Evolutionary conservation across 257 asterid genomes (phyloP).

Genomic region (Capsicum baccatum): DNA sequence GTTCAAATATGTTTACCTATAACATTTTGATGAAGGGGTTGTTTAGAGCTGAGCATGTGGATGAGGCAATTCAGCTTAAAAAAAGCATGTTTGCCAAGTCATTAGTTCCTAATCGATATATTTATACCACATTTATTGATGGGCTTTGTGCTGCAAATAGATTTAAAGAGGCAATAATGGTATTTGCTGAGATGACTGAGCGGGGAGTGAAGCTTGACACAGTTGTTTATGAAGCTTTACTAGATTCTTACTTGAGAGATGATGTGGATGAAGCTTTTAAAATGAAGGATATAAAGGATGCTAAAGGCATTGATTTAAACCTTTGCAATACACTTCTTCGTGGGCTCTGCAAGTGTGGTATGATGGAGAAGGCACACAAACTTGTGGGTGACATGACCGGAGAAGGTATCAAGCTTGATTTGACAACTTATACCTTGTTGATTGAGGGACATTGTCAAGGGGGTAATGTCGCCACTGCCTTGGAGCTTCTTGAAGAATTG

Average conservation of each 20-base stretch:
- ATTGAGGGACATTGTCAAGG: conserved; percentile 31
- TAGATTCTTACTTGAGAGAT: conserved; percentile 31
- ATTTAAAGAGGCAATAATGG: conserved; percentile 32
- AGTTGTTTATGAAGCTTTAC: conserved; percentile 26
- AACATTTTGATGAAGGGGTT: conserved; percentile 32
- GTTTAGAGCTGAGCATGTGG: conserved; percentile 28
- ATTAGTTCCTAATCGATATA: conserved; percentile 27
- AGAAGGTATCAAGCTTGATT: conserved; percentile 23
- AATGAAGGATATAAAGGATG: conserved; percentile 21
- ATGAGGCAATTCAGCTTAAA: conserved; percentile 40
- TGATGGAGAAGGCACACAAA: conserved; percentile 18
- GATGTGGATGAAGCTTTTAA: conserved; percentile 21
- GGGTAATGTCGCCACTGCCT: conserved; percentile 13
- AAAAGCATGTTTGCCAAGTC: conserved; percentile 28
- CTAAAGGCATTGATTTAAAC: conserved; percentile 21
- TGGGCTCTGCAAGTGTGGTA: conserved; percentile 37
- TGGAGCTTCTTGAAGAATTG: conserved; percentile 36
- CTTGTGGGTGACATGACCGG: conserved; percentile 31
- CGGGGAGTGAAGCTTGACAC: conserved; percentile 33
- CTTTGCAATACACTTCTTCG: conserved; percentile 21
- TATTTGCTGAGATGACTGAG: conserved; percentile 36
- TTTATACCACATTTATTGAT: conserved; percentile 32
- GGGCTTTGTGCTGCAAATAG: conserved; percentile 33
- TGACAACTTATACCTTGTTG: conserved; percentile 31
- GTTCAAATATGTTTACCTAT: conserved; percentile 29